Evolutionary conservation across 768 basidiomycete genomes (phyloP).

Genomic region (Gymnopilus junonius): DNA sequence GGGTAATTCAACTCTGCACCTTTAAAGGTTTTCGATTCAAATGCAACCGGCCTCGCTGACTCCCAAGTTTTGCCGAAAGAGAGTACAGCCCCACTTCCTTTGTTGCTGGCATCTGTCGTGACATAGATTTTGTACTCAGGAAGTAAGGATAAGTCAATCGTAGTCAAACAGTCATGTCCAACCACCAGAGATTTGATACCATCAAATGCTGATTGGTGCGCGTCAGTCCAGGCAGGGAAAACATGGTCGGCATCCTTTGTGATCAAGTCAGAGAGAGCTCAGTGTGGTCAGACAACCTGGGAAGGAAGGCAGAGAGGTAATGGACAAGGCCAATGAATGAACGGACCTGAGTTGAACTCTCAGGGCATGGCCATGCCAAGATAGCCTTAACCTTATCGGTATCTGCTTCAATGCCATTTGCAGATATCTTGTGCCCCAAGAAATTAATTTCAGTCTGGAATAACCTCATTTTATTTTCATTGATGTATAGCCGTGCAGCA

Average conservation of each 20-base stretch:
- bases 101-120: conserved; percentile 35
- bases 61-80: conserved; percentile 36
- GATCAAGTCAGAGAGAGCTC: background rate
- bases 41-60: conserved; percentile 34
- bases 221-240: conserved; percentile 6
- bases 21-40: conserved; percentile 31
- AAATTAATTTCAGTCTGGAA: too few species aligned
- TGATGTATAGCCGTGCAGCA: background rate
- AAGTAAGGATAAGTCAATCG: conserved; percentile 13
- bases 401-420: too few species aligned
- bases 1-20: conserved; percentile 36
- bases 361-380: conserved; percentile 29
- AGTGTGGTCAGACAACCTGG: conserved; percentile 9
- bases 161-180: too few species aligned
- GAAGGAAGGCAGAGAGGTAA: conserved; percentile 19
- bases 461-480: conserved; percentile 2
- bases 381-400: conserved; percentile 32
- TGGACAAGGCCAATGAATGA: conserved; percentile 20
- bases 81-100: conserved; percentile 32
- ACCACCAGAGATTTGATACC: conserved; percentile 8
- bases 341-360: conserved; percentile 9
- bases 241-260: conserved; percentile 3
- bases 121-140: conserved; percentile 36
- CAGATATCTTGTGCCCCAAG: too few species aligned
- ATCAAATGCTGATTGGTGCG: conserved; percentile 12